phyloP scores from a whole-genome alignment of 441 rosid genomes.

The Gossypium schwendimanii region DNA sequence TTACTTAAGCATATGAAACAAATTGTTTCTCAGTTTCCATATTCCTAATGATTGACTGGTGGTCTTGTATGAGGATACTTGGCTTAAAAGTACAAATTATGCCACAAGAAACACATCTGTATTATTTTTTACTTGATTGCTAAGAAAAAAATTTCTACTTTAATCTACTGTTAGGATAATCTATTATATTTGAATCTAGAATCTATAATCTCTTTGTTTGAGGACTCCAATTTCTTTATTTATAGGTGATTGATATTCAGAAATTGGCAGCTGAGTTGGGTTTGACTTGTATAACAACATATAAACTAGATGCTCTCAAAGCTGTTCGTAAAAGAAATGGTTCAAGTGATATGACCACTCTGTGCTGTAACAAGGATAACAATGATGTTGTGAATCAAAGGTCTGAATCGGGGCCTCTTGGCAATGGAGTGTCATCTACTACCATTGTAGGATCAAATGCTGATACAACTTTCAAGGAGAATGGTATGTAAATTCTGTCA shows the following conservation, averaged over 20 bases:
- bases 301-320: slow-evolving; percentile 82
- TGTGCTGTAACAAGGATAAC: slow-evolving; percentile 20
- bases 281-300: slow-evolving; percentile 70
- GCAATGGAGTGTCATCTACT: slow-evolving; percentile 18
- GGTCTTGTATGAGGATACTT: not conserved
- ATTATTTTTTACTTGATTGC: not conserved
- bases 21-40: not conserved
- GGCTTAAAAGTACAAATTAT: not conserved
- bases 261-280: slow-evolving; percentile 82
- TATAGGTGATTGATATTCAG: slow-evolving; percentile 52
- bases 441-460: slow-evolving; percentile 22
- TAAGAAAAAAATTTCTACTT: not conserved
- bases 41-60: not conserved
- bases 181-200: not conserved
- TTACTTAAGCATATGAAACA: not conserved
- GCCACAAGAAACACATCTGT: not conserved
- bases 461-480: slow-evolving; percentile 22
- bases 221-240: slow-evolving; percentile 12
- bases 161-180: not conserved
- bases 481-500: slow-evolving; percentile 33
- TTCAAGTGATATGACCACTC: slow-evolving; percentile 21
- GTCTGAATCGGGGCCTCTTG: slow-evolving; percentile 28
- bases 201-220: not conserved
- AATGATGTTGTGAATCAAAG: slow-evolving; percentile 22
- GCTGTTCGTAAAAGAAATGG: slow-evolving; percentile 51